Conservation (phyloP, 441 rosid species). For the Populus trichocarpa region DNA sequence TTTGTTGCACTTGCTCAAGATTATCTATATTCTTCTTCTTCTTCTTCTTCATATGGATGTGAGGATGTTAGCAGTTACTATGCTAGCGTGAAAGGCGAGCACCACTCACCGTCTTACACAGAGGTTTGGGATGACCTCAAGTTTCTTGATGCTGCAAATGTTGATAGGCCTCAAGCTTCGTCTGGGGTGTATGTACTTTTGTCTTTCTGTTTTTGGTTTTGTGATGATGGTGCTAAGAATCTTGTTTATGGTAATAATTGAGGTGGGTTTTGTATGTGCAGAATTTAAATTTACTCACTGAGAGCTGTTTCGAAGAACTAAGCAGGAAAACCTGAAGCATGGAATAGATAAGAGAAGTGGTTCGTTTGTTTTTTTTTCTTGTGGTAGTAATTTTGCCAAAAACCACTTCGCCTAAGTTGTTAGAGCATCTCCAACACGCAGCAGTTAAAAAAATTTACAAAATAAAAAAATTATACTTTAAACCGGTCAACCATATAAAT, state of each 20-base stretch:
- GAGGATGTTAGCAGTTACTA: constrained; percentile 3
- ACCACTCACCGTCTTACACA: too few species aligned
- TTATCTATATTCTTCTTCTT: neutral
- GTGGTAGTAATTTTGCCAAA: neutral
- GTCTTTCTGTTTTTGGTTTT: too few species aligned
- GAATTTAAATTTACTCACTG: neutral
- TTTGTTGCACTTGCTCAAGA: neutral
- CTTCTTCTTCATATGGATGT: neutral
- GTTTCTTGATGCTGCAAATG: too few species aligned
- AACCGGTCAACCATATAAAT: too few species aligned
- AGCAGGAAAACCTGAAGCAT: neutral
- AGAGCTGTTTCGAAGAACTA: neutral
- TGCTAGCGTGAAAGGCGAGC: neutral
- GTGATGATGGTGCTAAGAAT: too few species aligned
- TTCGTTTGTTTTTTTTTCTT: neutral
- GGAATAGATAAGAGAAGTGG: neutral
- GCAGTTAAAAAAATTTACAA: too few species aligned
- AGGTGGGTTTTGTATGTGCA: neutral
- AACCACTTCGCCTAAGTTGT: too few species aligned
- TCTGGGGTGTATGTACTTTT: too few species aligned
- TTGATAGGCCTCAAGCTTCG: too few species aligned
- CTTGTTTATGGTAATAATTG: neutral
- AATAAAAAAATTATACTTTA: too few species aligned
- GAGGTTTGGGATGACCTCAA: too few species aligned
- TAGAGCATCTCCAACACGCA: too few species aligned